Base-by-base conservation (phyloP, 31 red algal genomes). In the Asparagopsis taxiformis region DNA sequence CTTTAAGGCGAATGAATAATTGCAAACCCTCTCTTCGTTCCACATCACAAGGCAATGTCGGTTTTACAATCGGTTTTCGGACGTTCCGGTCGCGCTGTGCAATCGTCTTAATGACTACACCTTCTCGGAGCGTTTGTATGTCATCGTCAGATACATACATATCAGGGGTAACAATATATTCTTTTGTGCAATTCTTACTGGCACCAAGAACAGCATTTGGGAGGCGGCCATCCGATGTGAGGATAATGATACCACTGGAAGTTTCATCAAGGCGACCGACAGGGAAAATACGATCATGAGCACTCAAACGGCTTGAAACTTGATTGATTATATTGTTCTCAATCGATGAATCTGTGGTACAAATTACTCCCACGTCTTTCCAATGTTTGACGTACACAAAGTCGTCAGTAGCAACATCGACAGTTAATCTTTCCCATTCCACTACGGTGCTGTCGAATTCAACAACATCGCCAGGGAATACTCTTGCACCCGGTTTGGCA, bases 211-310 rank as follows among this genome's bases (percentile, higher is more conserved):
- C 69, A 31, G 65, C 70, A 62, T 94, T 94, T 26, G 69, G 69
- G 3, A 94, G 70, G 3, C 75, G 61, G 24, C 91, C 91, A 51
- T 94, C 91, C 16, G 75, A 74, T 49, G 91, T 94, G 31, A 87
- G 70, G 5, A 94, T 51, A 19, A 94, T 82, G 32, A 94, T 36
- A 25, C 91, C 91, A 10, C 67, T 88, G 19, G 77, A 71, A 53
- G 53, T 51, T 57, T 94, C 74, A 70, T 94, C 91, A 36, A 94
- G 62, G 17, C 91, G 75, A 6, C 91, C 91, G 29, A 94, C 78
- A 11, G 77, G 77, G 51, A 91, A 91, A 4, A 91, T 25, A 8
- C 87, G 68, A n/a, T 91, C 87, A 20, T 21, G 49, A 3, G 35
- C 32, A n/a, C 0, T 41, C 17, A 8, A 7, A 26, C 44, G 25